Evolutionary conservation across 2,329 filamentous ascomycete species (phyloP).

Genomic region (Incumbomyces delicatus): DNA sequence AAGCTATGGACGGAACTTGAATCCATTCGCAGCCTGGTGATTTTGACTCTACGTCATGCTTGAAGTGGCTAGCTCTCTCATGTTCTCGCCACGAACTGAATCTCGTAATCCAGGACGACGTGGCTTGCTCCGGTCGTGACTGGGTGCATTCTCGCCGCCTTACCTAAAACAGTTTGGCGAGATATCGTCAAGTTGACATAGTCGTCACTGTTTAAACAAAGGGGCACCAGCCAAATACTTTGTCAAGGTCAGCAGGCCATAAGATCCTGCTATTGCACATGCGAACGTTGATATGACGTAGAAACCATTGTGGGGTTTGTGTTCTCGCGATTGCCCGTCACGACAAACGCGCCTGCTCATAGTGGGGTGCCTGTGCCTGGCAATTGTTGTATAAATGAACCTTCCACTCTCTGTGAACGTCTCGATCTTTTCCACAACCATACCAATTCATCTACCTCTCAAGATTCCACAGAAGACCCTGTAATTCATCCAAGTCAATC

Average conservation of each 20-base stretch:
- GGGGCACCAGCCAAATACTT: neutral
- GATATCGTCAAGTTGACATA: too few relatives aligned
- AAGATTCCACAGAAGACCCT: too few relatives aligned
- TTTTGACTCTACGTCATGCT: conserved; percentile 1
- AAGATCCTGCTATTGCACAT: neutral
- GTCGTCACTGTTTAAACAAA: conserved; percentile 1
- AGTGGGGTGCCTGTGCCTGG: neutral
- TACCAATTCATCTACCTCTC: neutral
- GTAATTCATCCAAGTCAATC: conserved; percentile 5
- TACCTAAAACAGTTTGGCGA: neutral
- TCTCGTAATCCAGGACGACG: neutral
- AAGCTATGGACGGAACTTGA: neutral
- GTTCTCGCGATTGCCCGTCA: conserved; percentile 4
- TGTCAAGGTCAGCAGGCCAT: neutral
- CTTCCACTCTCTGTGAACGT: neutral
- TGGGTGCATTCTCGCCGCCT: neutral
- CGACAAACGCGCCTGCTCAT: neutral
- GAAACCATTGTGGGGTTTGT: neutral
- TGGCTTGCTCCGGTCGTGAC: neutral
- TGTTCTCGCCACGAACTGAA: neutral
- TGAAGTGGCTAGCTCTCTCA: neutral
- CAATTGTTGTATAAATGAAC: neutral
- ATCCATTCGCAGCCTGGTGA: neutral
- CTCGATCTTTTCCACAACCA: conserved; percentile 4
- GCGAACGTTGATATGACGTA: conserved; percentile 1